Evolutionary conservation across 176 grass and related monocot species (phyloP), one percentile per base, ranked within the genome.

Genomic region (bread wheat (Triticum aestivum)): DNA sequence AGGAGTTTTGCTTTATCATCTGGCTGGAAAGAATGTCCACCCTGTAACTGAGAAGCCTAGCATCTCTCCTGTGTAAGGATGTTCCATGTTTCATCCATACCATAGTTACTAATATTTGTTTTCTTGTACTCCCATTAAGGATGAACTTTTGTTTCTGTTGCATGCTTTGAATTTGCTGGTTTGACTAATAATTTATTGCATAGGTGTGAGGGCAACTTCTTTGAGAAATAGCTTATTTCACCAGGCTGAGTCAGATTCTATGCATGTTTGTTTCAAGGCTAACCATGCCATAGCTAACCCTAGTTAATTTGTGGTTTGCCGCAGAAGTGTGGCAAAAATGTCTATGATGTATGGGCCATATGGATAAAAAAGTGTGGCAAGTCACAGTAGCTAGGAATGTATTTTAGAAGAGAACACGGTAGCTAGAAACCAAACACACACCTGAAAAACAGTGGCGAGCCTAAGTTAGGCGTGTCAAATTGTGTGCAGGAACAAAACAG

Each of bases 1-100:
- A 49, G 97, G 97, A 23, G 94, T 99, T 88, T 91, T 99, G 85
- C 91, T 99, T 30, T 96, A 94, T 85, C 94, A 99, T 85, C 90
- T 99, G 13, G 83, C 83, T 87, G 84, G 89, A 80, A 89, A 85
- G 64, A 84, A 89, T 86, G 76, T 49, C 68, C 77, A 10, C 34
- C 15, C 39, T 39, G 26, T 69, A 87, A 88, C 80, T 73, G 65
- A 88, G 79, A 90, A 74, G 64, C 18, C 80, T 65, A 89, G 41
- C 23, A 18, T 76, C 63, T 29, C 86, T 84, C 59, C 86, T 29
- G 24, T 88, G 78, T 89, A 82, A 92, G 76, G 78, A 82, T 74
- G 56, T 78, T 41, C 39, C 27, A 27, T 84, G 34, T 78, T 82
- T 59, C 71, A 64, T 81, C 54, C 37, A 59, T 61, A 69, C 52